Percentiles rank a stretch among this genome's conserved stretches.
These are phyloP conservation scores for Oidium heveae DNA, from an alignment of 2,329 filamentous ascomycete species.

Conservation along the genomic window DNA sequence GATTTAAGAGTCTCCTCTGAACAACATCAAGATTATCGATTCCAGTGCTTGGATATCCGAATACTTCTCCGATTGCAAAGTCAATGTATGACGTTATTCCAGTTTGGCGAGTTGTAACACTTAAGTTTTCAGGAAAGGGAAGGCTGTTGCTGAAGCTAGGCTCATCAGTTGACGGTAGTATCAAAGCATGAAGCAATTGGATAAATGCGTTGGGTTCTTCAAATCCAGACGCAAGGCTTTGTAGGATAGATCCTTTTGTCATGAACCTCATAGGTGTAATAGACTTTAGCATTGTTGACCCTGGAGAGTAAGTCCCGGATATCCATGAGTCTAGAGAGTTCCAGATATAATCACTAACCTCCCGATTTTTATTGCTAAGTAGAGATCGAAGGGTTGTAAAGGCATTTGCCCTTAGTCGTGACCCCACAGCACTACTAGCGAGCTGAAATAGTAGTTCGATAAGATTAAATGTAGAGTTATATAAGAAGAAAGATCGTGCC, in stretches of 20 bases:
- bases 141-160: slow-evolving; percentile 36
- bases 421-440: slow-evolving; percentile 50
- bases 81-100: slow-evolving; percentile 88
- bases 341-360: slow-evolving; percentile 56
- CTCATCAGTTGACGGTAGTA: slow-evolving; percentile 37
- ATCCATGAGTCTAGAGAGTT: slow-evolving; percentile 56
- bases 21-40: slow-evolving; percentile 28
- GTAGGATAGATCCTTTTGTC: slow-evolving; percentile 28
- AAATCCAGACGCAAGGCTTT: slow-evolving; percentile 51
- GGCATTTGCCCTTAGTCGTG: slow-evolving; percentile 56
- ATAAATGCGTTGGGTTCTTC: slow-evolving; percentile 74
- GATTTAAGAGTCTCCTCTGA: slow-evolving; percentile 48
- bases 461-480: slow-evolving; percentile 37
- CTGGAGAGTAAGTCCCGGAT: slow-evolving; percentile 28
- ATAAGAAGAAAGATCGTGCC: slow-evolving; percentile 50
- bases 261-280: slow-evolving; percentile 6
- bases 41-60: slow-evolving; percentile 31
- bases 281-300: slow-evolving; percentile 17
- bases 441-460: slow-evolving; percentile 54
- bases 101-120: slow-evolving; percentile 49
- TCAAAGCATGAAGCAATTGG: slow-evolving; percentile 45
- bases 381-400: slow-evolving; percentile 58
- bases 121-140: slow-evolving; percentile 69
- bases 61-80: slow-evolving; percentile 60
- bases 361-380: slow-evolving; percentile 44